Evolutionary conservation across 306 rosid genomes (phyloP), one percentile per base, ranked within the genome.

Genomic region (Dryas octopetala): DNA sequence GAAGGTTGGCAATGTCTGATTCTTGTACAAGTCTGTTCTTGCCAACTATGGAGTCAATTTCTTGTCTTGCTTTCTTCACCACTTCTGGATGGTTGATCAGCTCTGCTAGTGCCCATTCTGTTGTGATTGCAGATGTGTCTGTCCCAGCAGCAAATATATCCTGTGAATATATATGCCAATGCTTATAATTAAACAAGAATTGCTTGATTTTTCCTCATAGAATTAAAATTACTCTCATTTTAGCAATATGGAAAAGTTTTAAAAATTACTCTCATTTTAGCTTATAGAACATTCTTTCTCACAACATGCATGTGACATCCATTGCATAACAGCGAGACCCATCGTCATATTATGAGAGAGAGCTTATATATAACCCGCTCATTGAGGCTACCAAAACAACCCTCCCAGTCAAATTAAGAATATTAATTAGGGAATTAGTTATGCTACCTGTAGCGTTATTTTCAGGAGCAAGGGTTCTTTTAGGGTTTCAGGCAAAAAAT

Each of bases 81-180:
- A 85, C 44, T 9, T 74, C 47, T 60, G 97, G 97, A 23, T 91
- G 76, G 83, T 88, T 89, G n/a, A 91, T 89, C 19, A 93, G 78
- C 85, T 93, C 90, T 74, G 97, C 85, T 44, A 85, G n/a, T 44
- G 85, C 90, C 97, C 93, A 91, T 78, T 89, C 91, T 38, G 74
- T 76, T 1, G 89, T 89, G 4, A 81, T 15, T 1, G 93, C 83
- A 1, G 90, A 71, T 4, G 93, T 66, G 75, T 86, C 90, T 2
- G 90, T 90, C 15, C 96, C 93, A 46, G 84, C 96, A 12, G 65
- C 76, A 65, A 88, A 82, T 71, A 90, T 74, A 38, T 90, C 84
- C 91, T 88, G 79, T 49, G 47, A 73, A 66, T 1, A 4, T 38
- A 54, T 10, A 51, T 32, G 38, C 6, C 61, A 51, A 11, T 38